Percentiles rank a stretch among this genome's conserved stretches.
These are phyloP conservation scores for Panaeolus papilionaceus DNA, from an alignment of 768 basidiomycete genomes.

Conservation along the genomic window DNA sequence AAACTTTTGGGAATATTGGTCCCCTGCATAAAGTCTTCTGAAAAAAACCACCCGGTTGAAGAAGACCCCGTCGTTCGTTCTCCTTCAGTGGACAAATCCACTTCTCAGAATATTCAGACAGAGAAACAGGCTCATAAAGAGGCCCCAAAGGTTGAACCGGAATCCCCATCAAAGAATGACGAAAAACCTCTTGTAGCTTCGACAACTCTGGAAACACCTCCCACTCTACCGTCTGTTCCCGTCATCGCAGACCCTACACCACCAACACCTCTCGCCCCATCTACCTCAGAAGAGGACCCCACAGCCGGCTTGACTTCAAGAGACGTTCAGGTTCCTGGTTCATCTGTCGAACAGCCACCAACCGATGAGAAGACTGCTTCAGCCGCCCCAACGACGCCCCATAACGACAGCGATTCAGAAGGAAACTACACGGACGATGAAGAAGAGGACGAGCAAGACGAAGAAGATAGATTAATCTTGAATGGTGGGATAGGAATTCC, in stretches of 20 bases:
- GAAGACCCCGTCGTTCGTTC: constrained; percentile 37
- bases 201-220: constrained; percentile 26
- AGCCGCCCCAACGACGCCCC: constrained; percentile 35
- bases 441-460: constrained; percentile 79
- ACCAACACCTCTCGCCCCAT: constrained; percentile 40
- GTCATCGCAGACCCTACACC: constrained; percentile 36
- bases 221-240: constrained; percentile 34
- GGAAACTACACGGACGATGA: constrained; percentile 76
- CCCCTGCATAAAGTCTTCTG: constrained; percentile 67
- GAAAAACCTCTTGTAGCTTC: background rate
- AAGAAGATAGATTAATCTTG: constrained; percentile 88
- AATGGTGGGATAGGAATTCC: constrained; percentile 96
- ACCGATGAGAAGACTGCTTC: constrained; percentile 42
- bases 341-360: constrained; percentile 55
- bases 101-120: constrained; percentile 14
- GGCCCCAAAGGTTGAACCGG: constrained; percentile 14
- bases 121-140: constrained; percentile 14
- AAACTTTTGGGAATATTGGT: constrained; percentile 48
- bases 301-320: constrained; percentile 91
- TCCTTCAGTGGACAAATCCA: constrained; percentile 13
- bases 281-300: constrained; percentile 63
- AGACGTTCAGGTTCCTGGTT: constrained; percentile 90
- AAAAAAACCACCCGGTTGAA: constrained; percentile 40
- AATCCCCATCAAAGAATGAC: constrained; percentile 11
- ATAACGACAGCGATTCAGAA: constrained; percentile 64